Evolutionary conservation across 2,329 filamentous ascomycete species (phyloP).

Genomic region (Ciborinia camelliae): DNA sequence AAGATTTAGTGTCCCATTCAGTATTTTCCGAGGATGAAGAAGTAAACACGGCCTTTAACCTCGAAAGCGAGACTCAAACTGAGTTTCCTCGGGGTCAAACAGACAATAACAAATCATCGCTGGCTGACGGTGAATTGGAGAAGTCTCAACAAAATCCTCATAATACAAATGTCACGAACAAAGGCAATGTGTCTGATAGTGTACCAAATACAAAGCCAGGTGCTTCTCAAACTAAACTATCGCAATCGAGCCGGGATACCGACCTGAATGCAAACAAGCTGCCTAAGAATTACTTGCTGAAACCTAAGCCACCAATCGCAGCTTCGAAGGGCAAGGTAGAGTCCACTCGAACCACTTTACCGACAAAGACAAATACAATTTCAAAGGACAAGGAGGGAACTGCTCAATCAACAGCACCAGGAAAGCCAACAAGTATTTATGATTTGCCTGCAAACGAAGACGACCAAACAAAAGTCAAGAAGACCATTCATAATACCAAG

Average conservation of each 20-base stretch:
- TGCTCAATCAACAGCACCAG: neutral
- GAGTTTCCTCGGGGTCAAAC: neutral
- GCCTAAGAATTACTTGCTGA: neutral
- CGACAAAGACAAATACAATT: neutral
- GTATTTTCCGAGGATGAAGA: neutral
- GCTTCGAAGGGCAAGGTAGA: neutral
- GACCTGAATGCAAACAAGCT: neutral
- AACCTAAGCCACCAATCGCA: conserved; percentile 1
- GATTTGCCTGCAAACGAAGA: conserved; percentile 12
- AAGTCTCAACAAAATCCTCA: neutral
- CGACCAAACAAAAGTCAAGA: neutral
- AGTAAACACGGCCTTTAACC: neutral
- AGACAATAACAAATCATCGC: neutral
- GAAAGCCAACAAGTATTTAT: conserved; percentile 5
- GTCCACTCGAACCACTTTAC: neutral
- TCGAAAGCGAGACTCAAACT: neutral
- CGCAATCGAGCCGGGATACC: neutral
- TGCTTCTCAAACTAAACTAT: neutral
- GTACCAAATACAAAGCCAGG: neutral
- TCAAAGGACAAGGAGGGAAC: neutral
- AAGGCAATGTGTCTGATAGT: neutral
- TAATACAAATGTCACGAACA: neutral
- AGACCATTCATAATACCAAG: neutral
- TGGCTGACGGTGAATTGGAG: neutral
- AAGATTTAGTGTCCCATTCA: neutral